These are phyloP conservation scores for Kwoniella europaea DNA, from an alignment of 768 basidiomycete genomes.

Conservation along the genomic window DNA sequence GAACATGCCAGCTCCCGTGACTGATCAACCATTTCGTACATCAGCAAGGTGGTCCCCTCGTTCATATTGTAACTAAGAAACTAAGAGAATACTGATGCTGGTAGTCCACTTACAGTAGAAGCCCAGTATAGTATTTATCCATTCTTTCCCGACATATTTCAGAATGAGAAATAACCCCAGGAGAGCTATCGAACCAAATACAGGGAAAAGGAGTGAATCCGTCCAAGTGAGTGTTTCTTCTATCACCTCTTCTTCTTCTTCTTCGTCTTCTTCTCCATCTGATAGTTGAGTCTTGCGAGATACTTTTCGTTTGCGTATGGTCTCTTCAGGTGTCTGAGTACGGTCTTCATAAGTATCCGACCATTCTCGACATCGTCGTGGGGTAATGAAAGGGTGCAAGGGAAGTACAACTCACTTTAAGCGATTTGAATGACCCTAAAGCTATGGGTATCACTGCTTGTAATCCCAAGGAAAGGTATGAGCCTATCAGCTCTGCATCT, in stretches of 20 bases:
- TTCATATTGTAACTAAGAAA: not conserved
- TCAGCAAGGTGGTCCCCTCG: not conserved
- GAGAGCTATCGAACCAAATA: conserved; percentile 69
- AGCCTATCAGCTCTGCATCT: conserved; percentile 17
- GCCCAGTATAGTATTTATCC: conserved; percentile 79
- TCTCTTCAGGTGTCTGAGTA: conserved; percentile 23
- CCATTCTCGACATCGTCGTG: not conserved
- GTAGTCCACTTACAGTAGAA: conserved; percentile 48
- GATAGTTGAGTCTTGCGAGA: conserved; percentile 12
- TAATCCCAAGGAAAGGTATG: conserved; percentile 23
- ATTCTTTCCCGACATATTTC: conserved; percentile 74
- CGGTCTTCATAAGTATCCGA: not conserved
- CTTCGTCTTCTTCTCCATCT: conserved; percentile 56
- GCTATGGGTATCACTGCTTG: conserved; percentile 55
- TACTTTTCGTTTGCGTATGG: conserved; percentile 8
- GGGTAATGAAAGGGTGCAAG: not conserved
- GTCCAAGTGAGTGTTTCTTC: conserved; percentile 62
- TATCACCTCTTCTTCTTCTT: conserved; percentile 66
- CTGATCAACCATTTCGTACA: conserved; percentile 14
- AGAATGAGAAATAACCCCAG: conserved; percentile 73
- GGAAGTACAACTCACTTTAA: conserved; percentile 44
- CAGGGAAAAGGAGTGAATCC: conserved; percentile 57
- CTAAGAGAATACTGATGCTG: not conserved
- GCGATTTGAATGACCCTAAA: conserved; percentile 54
- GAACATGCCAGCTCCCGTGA: conserved; percentile 44